Evolutionary conservation across 768 basidiomycete species (phyloP).

Genomic region (Crepidotus variabilis): DNA sequence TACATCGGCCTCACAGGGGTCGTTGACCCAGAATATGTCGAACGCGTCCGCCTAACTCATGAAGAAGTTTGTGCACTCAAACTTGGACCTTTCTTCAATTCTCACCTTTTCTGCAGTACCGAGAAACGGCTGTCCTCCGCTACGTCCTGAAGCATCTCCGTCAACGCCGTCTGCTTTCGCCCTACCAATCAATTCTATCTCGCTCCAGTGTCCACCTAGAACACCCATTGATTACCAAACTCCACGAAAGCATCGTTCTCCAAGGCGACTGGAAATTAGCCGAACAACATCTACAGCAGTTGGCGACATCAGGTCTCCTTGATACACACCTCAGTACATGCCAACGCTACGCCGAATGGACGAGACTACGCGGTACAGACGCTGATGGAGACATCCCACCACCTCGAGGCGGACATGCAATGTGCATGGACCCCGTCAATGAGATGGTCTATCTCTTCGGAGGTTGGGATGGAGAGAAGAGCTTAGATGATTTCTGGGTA

Average conservation of each 20-base stretch:
- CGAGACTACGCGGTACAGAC: slow-evolving; percentile 53
- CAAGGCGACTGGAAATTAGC: slow-evolving; percentile 59
- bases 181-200: slow-evolving; percentile 55
- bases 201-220: slow-evolving; percentile 57
- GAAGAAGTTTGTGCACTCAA: slow-evolving; percentile 50
- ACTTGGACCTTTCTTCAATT: not conserved
- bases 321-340: slow-evolving; percentile 52
- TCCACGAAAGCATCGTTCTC: slow-evolving; percentile 64
- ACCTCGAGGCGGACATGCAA: slow-evolving; percentile 74
- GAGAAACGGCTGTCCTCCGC: slow-evolving; percentile 60
- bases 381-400: slow-evolving; percentile 63
- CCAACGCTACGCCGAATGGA: slow-evolving; percentile 62
- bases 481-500: slow-evolving; percentile 77
- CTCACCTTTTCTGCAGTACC: slow-evolving; percentile 40
- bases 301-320: slow-evolving; percentile 59
- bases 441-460: slow-evolving; percentile 73
- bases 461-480: slow-evolving; percentile 72
- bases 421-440: slow-evolving; percentile 68
- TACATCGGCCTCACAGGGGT: slow-evolving; percentile 62
- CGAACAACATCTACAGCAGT: slow-evolving; percentile 47
- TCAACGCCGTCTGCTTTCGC: slow-evolving; percentile 65
- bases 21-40: slow-evolving; percentile 51
- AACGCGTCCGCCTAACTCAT: slow-evolving; percentile 45
- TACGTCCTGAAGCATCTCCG: slow-evolving; percentile 76
- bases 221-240: slow-evolving; percentile 63